phyloP scores from a whole-genome alignment of 768 basidiomycete species.

The Trametes villosa region DNA sequence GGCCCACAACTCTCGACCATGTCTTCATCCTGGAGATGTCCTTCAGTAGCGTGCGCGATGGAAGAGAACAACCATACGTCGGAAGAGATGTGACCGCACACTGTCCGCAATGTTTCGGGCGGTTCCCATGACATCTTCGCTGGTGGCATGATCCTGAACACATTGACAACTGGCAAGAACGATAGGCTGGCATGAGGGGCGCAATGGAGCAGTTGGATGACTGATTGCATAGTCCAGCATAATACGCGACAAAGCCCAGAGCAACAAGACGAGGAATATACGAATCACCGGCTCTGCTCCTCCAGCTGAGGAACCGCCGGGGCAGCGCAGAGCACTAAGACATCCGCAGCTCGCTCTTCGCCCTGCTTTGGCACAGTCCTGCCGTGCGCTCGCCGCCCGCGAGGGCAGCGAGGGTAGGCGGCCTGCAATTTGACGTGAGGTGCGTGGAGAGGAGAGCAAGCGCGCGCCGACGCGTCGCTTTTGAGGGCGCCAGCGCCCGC shows the following conservation, averaged over 20 bases:
- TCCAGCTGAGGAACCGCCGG: constrained; percentile 14
- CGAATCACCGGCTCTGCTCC: constrained; percentile 30
- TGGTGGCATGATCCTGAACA: no score
- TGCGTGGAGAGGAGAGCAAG: constrained; percentile 15
- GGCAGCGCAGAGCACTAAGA: constrained; percentile 27
- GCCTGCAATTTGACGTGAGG: constrained; percentile 32
- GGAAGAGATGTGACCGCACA: no score
- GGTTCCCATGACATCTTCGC: no score
- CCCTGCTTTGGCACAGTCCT: constrained; percentile 30
- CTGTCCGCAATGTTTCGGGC: no score
- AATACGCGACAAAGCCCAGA: neutral
- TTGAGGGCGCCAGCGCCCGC: neutral
- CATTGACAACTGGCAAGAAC: no score
- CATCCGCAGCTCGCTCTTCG: constrained; percentile 26
- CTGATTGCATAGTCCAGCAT: neutral
- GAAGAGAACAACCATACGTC: no score
- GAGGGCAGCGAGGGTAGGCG: neutral
- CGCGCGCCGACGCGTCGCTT: neutral
- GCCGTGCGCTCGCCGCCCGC: constrained; percentile 10
- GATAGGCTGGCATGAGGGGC: no score
- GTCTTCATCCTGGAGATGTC: neutral
- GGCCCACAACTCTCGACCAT: neutral
- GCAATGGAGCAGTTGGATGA: no score
- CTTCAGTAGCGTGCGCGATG: neutral
- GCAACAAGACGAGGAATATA: constrained; percentile 12